These are phyloP conservation scores for Alternaria triticina DNA, from an alignment of 2,329 filamentous ascomycete genomes.

Conservation along the genomic window DNA sequence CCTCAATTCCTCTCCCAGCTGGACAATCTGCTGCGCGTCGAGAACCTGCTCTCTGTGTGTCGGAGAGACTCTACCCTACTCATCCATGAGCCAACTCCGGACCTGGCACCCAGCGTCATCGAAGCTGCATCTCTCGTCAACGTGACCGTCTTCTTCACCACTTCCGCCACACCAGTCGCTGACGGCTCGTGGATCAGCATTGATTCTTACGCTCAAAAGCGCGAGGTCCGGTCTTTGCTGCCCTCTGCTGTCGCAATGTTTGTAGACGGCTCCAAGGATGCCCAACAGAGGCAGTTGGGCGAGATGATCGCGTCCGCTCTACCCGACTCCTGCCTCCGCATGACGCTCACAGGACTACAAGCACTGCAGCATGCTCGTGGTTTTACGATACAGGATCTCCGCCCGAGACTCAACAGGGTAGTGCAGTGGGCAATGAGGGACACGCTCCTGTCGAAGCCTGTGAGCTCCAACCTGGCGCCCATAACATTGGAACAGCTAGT, in stretches of 20 bases:
- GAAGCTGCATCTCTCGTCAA: not conserved
- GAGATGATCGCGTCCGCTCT: not conserved
- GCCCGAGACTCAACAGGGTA: not conserved
- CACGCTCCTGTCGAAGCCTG: not conserved
- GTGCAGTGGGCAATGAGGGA: not conserved
- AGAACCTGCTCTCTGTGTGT: not conserved
- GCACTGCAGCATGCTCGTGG: not conserved
- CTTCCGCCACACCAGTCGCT: not conserved
- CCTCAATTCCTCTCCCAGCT: not conserved
- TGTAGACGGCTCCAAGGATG: not conserved
- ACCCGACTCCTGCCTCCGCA: not conserved
- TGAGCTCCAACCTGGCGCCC: not conserved
- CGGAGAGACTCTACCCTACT: not conserved
- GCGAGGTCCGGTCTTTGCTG: not conserved
- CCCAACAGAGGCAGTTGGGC: not conserved
- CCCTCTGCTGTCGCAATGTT: not conserved
- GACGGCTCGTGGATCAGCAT: not conserved
- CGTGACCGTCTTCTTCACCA: not conserved
- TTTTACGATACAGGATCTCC: not conserved
- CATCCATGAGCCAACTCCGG: not conserved
- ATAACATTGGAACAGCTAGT: not conserved
- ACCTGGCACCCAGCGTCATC: not conserved
- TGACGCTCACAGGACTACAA: not conserved
- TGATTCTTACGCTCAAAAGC: not conserved
- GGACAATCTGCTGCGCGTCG: not conserved